Conservation (phyloP, 2,329 filamentous ascomycete species). For the Aspergillus pseudoviridinutans region DNA sequence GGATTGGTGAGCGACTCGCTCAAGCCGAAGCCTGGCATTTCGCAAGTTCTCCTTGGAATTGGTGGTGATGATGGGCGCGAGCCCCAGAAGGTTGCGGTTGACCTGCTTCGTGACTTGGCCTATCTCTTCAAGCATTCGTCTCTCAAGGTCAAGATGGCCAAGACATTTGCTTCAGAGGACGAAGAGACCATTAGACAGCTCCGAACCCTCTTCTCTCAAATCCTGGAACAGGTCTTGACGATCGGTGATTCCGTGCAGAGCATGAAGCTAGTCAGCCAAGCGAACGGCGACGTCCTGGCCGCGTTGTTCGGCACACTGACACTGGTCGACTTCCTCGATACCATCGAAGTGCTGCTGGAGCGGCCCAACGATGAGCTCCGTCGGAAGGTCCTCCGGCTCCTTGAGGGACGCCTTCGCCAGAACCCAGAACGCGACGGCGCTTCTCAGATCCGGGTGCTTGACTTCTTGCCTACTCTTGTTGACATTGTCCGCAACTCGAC, state of each 20-base stretch:
- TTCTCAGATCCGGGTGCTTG: conserved; percentile 67
- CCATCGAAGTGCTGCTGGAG: conserved; percentile 76
- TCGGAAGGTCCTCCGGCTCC: conserved; percentile 72
- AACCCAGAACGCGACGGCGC: conserved; percentile 65
- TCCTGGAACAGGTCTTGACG: conserved; percentile 62
- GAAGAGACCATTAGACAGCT: conserved; percentile 61
- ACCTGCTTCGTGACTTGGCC: conserved; percentile 40
- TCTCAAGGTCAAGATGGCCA: conserved; percentile 37
- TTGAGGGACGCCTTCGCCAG: conserved; percentile 73
- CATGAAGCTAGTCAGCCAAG: conserved; percentile 35
- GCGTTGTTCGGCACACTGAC: conserved; percentile 81
- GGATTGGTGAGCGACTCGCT: conserved; percentile 72
- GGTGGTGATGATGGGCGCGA: conserved; percentile 48
- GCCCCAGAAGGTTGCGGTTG: conserved; percentile 38
- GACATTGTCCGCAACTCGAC: conserved; percentile 68
- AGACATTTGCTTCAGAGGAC: conserved; percentile 32
- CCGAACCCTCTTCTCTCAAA: conserved; percentile 63
- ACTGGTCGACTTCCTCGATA: conserved; percentile 82
- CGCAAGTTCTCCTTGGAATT: conserved; percentile 66
- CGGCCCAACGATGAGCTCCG: conserved; percentile 71
- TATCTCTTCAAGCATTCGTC: conserved; percentile 40
- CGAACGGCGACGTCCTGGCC: conserved; percentile 65
- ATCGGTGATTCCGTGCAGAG: conserved; percentile 55
- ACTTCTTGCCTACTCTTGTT: conserved; percentile 75
- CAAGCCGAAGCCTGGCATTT: conserved; percentile 68